Conservation (phyloP, 2,329 filamentous ascomycete species). For the Pseudogymnoascus sp. region DNA sequence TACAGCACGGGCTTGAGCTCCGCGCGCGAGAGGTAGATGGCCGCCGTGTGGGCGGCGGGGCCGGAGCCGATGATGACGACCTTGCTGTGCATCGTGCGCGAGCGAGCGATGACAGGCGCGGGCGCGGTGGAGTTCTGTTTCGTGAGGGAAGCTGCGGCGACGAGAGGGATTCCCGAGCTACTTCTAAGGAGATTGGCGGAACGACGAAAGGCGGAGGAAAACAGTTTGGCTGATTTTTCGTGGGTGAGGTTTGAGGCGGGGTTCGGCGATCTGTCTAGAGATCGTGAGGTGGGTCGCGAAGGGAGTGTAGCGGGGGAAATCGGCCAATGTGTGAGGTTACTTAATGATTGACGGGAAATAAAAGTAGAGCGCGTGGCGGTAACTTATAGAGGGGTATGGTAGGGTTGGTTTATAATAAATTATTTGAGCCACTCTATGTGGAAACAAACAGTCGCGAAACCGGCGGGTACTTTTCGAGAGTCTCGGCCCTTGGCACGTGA, state of each 20-base stretch:
- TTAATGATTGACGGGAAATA: conserved; percentile 2
- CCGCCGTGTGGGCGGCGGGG: conserved; percentile 93
- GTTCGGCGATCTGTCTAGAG: conserved; percentile 2
- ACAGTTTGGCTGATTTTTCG: conserved; percentile 65
- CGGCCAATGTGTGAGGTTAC: neutral
- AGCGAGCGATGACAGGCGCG: conserved; percentile 21
- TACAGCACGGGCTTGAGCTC: conserved; percentile 91
- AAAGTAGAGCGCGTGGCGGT: neutral
- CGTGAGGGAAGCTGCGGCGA: conserved; percentile 17
- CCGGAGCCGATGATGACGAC: conserved; percentile 92
- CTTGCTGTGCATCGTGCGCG: conserved; percentile 78
- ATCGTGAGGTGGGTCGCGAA: neutral
- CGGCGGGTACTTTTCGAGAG: conserved; percentile 2
- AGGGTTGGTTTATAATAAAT: conserved; percentile 6
- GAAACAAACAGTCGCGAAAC: conserved; percentile 4
- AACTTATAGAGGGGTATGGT: conserved; percentile 7
- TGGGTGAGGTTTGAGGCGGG: neutral
- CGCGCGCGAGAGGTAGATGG: conserved; percentile 89
- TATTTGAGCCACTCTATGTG: neutral
- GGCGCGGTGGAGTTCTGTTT: conserved; percentile 33
- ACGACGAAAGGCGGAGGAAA: conserved; percentile 68
- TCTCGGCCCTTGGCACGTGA: conserved; percentile 7
- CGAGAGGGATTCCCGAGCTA: conserved; percentile 15
- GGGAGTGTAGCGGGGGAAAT: neutral
- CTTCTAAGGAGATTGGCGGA: conserved; percentile 40